A percentile compares a stretch with the other conserved stretches of the same genome.
These are phyloP conservation scores for Discostella stelligeroides DNA, from an alignment of 108 stramenopile species.

Conservation along the genomic window DNA sequence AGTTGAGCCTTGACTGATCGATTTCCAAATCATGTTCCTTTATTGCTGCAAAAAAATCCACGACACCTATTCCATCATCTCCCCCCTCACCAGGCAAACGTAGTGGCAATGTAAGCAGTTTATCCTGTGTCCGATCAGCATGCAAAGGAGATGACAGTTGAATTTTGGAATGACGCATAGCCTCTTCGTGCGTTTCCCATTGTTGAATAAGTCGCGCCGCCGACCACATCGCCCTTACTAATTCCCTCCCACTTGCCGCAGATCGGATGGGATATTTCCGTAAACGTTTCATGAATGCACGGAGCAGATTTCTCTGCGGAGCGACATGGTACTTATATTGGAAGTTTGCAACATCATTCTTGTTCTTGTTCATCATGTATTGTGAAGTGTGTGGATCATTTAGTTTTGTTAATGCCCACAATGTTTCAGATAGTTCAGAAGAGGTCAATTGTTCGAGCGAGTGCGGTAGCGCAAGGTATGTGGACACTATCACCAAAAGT, in stretches of 20 bases:
- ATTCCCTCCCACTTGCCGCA: slow-evolving; percentile 14
- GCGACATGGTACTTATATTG: neutral
- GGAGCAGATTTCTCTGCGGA: slow-evolving; percentile 23
- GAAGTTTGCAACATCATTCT: neutral
- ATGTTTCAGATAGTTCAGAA: slow-evolving; percentile 26
- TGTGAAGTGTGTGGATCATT: slow-evolving; percentile 10
- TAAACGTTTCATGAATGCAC: slow-evolving; percentile 38
- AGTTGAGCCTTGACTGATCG: neutral
- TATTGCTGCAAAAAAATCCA: no score
- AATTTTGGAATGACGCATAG: neutral
- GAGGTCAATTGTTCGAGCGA: slow-evolving; percentile 31
- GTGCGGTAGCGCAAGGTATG: slow-evolving; percentile 29
- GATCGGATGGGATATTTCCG: slow-evolving; percentile 36
- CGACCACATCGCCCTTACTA: slow-evolving; percentile 33
- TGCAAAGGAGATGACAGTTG: neutral
- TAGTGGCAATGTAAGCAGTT: slow-evolving; percentile 1
- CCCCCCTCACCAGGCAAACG: slow-evolving; percentile 11
- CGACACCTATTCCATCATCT: no score
- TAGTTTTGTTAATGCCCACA: slow-evolving; percentile 37
- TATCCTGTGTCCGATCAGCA: neutral
- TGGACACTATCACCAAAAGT: slow-evolving; percentile 18
- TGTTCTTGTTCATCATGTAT: no score
- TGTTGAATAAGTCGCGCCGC: slow-evolving; percentile 19
- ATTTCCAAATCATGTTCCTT: neutral
- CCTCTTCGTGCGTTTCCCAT: slow-evolving; percentile 12